Conservation (phyloP, 139 green algal genomes). For the Chlamydomonas incerta region DNA sequence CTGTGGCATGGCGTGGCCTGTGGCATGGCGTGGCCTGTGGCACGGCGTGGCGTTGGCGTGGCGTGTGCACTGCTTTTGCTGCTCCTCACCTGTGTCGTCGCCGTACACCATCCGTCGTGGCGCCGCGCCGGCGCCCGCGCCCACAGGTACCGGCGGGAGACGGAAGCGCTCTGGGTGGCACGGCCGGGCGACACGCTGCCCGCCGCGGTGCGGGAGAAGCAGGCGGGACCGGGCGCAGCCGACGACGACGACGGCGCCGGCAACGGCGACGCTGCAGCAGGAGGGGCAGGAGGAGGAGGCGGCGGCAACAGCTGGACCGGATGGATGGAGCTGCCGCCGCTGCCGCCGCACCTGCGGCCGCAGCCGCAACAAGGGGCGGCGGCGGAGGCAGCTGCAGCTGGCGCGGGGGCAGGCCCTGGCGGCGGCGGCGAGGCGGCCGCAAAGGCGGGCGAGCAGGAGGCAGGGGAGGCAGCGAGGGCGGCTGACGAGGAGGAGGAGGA, state of each 20-base stretch:
- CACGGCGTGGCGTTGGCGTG: no score
- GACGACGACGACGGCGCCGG: neutral
- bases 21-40: no score
- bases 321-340: conserved; percentile 54
- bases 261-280: neutral
- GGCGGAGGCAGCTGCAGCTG: neutral
- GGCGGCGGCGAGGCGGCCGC: neutral
- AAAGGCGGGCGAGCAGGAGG: neutral
- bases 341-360: neutral
- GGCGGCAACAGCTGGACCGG: conserved; percentile 48
- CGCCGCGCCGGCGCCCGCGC: no score
- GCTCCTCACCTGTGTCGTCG: no score
- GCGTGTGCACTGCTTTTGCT: no score
- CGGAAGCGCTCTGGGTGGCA: conserved; percentile 20
- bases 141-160: conserved; percentile 27
- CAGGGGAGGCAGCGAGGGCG: neutral
- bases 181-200: neutral
- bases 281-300: conserved; percentile 20
- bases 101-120: no score
- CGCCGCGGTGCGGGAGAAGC: no score
- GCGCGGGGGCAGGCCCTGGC: neutral
- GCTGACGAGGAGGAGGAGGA: conserved; percentile 16
- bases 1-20: no score
- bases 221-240: neutral
- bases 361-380: neutral